Conservation (phyloP, 352 stramenopile species). For the Lagenidium giganteum region DNA sequence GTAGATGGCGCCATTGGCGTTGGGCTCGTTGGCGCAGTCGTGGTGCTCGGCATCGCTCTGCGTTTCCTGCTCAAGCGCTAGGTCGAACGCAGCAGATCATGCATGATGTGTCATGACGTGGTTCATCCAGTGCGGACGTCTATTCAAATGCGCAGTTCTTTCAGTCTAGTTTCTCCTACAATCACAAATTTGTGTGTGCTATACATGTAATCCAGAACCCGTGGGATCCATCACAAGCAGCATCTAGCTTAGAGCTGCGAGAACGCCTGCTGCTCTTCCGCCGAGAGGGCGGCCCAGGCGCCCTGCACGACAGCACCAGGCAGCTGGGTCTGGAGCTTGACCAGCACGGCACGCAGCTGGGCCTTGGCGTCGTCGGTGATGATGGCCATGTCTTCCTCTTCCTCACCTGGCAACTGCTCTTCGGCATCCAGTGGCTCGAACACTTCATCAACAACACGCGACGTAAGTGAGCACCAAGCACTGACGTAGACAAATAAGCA, state of each 20-base stretch:
- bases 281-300: slow-evolving; percentile 64
- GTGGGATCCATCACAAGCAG: too few species aligned
- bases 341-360: slow-evolving; percentile 54
- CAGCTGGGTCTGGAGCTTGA: slow-evolving; percentile 64
- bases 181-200: too few species aligned
- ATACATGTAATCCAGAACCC: too few species aligned
- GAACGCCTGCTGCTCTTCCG: slow-evolving; percentile 67
- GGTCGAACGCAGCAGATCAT: too few species aligned
- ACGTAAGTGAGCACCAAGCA: slow-evolving; percentile 10
- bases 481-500: slow-evolving; percentile 1
- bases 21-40: slow-evolving; percentile 60
- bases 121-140: too few species aligned
- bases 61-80: slow-evolving; percentile 73
- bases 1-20: slow-evolving; percentile 65
- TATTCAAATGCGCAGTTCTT: too few species aligned
- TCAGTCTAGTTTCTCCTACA: too few species aligned
- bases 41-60: slow-evolving; percentile 65
- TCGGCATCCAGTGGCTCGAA: slow-evolving; percentile 48
- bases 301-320: slow-evolving; percentile 51
- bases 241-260: slow-evolving; percentile 44
- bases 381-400: slow-evolving; percentile 67
- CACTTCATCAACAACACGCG: slow-evolving; percentile 27
- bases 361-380: slow-evolving; percentile 56
- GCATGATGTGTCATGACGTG: too few species aligned
- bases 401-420: too few species aligned